Conservation (phyloP, 768 basidiomycete species). For the Daedaleopsis sinensis region DNA sequence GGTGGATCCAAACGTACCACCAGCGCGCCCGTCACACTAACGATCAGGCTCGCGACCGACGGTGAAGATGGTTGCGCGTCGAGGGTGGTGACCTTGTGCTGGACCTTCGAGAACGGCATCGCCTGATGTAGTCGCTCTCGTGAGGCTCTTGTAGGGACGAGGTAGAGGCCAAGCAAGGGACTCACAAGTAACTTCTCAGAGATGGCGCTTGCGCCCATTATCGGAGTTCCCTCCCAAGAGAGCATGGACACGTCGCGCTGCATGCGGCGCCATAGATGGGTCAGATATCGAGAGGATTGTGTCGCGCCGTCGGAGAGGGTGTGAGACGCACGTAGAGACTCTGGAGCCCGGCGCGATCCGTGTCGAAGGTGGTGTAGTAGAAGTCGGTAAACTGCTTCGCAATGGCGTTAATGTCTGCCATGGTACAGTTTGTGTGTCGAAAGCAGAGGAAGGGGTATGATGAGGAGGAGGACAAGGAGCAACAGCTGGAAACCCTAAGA, state of each 20-base stretch:
- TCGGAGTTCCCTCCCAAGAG: constrained; percentile 69
- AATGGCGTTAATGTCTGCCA: constrained; percentile 75
- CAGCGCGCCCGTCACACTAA: constrained; percentile 88
- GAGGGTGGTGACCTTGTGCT: constrained; percentile 78
- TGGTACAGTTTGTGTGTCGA: constrained; percentile 32
- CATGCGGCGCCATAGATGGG: constrained; percentile 5
- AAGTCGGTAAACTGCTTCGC: constrained; percentile 79
- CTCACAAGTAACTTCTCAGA: constrained; percentile 74
- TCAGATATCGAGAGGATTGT: constrained; percentile 4
- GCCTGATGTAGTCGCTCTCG: constrained; percentile 33
- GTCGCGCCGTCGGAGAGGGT: constrained; percentile 9
- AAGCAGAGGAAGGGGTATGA: constrained; percentile 18
- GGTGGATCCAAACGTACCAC: constrained; percentile 49
- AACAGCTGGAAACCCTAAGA: constrained; percentile 13
- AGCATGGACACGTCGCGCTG: constrained; percentile 87
- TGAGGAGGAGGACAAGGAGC: constrained; percentile 17
- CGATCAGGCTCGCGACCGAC: constrained; percentile 59
- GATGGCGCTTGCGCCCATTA: constrained; percentile 60
- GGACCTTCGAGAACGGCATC: constrained; percentile 81
- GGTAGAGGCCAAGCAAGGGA: not conserved
- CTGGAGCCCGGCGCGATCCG: constrained; percentile 54
- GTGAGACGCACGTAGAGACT: constrained; percentile 76
- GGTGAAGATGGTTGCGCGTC: constrained; percentile 87
- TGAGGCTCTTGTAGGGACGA: not conserved
- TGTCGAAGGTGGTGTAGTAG: constrained; percentile 84